Evolutionary conservation across 371 early-diverging fungal genomes (phyloP).

Genomic region (Syncephalastrum contaminatum): DNA sequence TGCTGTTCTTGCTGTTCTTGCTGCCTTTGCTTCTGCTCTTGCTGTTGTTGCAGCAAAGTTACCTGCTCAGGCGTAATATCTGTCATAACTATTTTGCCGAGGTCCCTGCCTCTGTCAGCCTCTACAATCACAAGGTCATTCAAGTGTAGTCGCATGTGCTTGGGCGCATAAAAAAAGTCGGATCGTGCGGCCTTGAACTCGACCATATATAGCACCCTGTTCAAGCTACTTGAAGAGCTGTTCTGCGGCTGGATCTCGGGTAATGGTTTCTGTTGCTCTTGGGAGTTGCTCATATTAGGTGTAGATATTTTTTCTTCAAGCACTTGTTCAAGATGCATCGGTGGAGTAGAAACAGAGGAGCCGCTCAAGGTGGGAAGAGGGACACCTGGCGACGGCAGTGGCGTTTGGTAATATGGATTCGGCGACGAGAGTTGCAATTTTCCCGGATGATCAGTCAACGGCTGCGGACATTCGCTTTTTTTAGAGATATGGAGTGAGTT

Average conservation of each 20-base stretch:
- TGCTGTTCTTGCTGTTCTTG: slow-evolving; percentile 8
- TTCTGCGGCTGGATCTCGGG: slow-evolving; percentile 5
- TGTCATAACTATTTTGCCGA: slow-evolving; percentile 82
- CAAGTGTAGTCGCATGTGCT: slow-evolving; percentile 31
- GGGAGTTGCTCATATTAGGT: neutral
- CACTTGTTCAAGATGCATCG: slow-evolving; percentile 9
- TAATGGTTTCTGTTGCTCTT: neutral
- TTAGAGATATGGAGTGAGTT: no score
- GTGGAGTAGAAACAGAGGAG: slow-evolving; percentile 3
- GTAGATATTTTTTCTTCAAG: neutral
- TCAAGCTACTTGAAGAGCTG: neutral
- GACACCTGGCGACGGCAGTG: no score
- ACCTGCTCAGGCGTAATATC: slow-evolving; percentile 55
- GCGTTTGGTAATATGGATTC: no score
- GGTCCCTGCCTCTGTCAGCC: slow-evolving; percentile 94
- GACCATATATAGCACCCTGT: slow-evolving; percentile 67
- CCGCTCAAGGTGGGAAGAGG: no score
- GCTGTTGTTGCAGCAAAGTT: slow-evolving; percentile 21
- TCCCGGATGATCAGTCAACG: no score
- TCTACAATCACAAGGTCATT: slow-evolving; percentile 92
- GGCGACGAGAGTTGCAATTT: no score
- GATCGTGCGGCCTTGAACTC: slow-evolving; percentile 87
- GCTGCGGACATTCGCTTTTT: no score
- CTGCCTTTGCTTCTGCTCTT: slow-evolving; percentile 27
- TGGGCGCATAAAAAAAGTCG: slow-evolving; percentile 67